Evolutionary conservation across 352 stramenopile species (phyloP).

Genomic region (Pythium phragmitis): DNA sequence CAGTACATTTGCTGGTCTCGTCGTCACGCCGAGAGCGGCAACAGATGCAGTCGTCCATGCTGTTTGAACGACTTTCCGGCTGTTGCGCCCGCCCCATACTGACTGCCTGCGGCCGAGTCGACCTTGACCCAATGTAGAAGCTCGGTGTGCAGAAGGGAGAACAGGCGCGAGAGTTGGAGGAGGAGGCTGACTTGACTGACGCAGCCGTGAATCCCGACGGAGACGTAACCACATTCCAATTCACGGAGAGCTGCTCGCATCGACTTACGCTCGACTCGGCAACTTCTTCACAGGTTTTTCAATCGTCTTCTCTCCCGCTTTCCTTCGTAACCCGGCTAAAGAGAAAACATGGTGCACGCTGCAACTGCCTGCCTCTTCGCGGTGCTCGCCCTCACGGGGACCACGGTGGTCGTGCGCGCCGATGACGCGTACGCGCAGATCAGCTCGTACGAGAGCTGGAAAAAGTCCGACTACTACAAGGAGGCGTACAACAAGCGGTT

Average conservation of each 20-base stretch:
- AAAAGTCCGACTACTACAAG: constrained; percentile 25
- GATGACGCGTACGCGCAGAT: not conserved
- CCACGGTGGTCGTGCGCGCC: constrained; percentile 5
- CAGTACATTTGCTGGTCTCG: not conserved
- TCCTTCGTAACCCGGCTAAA: not conserved
- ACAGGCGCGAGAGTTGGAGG: not conserved
- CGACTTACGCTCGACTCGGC: constrained; percentile 1
- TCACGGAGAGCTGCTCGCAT: constrained; percentile 20
- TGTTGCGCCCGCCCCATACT: constrained; percentile 15
- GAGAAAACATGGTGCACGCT: constrained; percentile 14
- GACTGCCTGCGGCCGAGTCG: not conserved
- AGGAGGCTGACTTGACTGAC: not conserved
- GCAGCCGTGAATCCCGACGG: not conserved
- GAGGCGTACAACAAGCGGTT: constrained; percentile 31
- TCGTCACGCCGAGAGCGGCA: not conserved
- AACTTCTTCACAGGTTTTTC: not conserved
- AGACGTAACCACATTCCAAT: constrained; percentile 16
- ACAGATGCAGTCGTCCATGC: constrained; percentile 13
- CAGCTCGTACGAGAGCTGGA: constrained; percentile 19
- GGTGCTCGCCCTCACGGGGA: constrained; percentile 10
- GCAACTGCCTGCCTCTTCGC: constrained; percentile 12
- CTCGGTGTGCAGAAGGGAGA: not conserved
- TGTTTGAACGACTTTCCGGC: constrained; percentile 14
- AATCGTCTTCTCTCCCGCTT: not conserved
- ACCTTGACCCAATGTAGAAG: not conserved